phyloP scores from a whole-genome alignment of 441 rosid species.

The Gossypium trilobum region DNA sequence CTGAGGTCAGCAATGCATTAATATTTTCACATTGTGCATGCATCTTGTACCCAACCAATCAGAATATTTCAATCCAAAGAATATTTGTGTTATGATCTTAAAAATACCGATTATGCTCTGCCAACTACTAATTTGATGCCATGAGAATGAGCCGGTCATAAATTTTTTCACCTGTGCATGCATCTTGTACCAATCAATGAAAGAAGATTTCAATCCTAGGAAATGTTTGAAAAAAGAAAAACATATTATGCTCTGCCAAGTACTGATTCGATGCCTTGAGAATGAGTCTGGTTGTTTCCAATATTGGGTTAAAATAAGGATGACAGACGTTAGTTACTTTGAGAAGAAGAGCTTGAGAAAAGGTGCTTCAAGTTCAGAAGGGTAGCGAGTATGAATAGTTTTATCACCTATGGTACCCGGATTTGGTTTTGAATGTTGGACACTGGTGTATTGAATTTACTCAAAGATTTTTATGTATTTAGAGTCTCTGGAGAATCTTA shows the following conservation, averaged over 20 bases:
- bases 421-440: too few relatives aligned
- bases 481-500: background rate
- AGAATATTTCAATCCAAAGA: background rate
- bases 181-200: background rate
- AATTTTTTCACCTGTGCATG: background rate
- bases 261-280: background rate
- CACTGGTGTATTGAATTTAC: background rate
- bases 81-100: background rate
- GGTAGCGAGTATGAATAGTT: background rate
- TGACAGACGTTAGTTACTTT: background rate
- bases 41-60: background rate
- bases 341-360: background rate
- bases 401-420: background rate
- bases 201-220: background rate
- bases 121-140: background rate
- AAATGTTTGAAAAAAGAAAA: background rate
- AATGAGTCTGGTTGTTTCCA: background rate
- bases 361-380: background rate
- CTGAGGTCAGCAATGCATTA: slow-evolving; percentile 41
- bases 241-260: background rate
- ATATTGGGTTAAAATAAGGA: background rate
- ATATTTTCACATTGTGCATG: background rate
- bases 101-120: background rate
- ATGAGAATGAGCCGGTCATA: background rate
- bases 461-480: background rate